A percentile compares a stretch with the other conserved stretches of the same genome.
Evolutionary conservation across 441 rosid species (phyloP).

Genomic region (Gossypium schwendimanii): DNA sequence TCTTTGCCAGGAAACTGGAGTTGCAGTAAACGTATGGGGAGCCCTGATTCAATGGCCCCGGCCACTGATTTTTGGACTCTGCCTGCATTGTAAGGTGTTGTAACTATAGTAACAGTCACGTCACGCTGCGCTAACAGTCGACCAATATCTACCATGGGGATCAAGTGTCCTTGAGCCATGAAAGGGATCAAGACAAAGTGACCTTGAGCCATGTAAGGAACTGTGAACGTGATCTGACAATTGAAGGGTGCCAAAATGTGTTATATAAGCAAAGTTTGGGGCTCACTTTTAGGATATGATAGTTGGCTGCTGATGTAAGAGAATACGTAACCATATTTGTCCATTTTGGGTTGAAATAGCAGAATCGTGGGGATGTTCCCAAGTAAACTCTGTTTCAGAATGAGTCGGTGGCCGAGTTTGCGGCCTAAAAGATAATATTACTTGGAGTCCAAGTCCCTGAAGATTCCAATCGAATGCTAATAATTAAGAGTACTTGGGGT

Average conservation of each 20-base stretch:
- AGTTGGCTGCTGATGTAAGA: conserved; percentile 3
- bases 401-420: too few species aligned
- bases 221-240: background rate
- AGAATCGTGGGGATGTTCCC: background rate
- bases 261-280: background rate
- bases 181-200: conserved; percentile 32
- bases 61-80: conserved; percentile 9
- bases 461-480: background rate
- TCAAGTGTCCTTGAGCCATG: conserved; percentile 39
- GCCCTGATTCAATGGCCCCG: conserved; percentile 22
- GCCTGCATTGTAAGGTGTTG: conserved; percentile 30
- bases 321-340: background rate
- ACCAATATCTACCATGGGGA: conserved; percentile 40
- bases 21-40: conserved; percentile 14
- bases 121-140: conserved; percentile 30
- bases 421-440: background rate
- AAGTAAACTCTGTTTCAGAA: too few species aligned
- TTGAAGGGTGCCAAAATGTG: background rate
- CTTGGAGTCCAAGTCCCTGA: background rate
- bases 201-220: background rate
- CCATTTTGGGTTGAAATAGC: background rate
- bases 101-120: conserved; percentile 25
- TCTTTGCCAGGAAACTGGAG: conserved; percentile 23
- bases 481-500: background rate
- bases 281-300: background rate